Percentiles rank a stretch among this genome's conserved stretches.
Evolutionary conservation across 2,329 filamentous ascomycete genomes (phyloP).

Genomic region (Aspergillus clavatus): DNA sequence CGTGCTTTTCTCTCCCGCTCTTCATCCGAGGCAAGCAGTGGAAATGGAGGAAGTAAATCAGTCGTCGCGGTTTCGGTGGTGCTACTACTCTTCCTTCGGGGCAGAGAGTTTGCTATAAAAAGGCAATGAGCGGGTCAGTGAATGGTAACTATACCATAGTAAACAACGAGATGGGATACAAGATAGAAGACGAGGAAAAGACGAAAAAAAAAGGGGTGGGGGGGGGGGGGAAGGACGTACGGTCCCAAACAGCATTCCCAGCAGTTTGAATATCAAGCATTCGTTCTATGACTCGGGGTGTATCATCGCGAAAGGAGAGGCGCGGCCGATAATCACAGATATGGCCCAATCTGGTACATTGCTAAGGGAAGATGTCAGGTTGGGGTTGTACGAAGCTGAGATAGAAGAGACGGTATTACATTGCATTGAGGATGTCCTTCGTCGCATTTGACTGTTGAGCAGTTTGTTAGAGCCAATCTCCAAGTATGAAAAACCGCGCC

Average conservation of each 20-base stretch:
- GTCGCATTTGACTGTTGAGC: slow-evolving; percentile 50
- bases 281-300: slow-evolving; percentile 47
- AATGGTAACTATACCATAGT: slow-evolving; percentile 5
- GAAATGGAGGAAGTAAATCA: slow-evolving; percentile 53
- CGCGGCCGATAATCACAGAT: slow-evolving; percentile 55
- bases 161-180: slow-evolving; percentile 3
- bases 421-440: slow-evolving; percentile 52
- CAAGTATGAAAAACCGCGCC: not conserved
- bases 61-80: slow-evolving; percentile 28
- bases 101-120: slow-evolving; percentile 26
- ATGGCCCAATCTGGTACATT: slow-evolving; percentile 53
- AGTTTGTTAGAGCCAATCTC: not conserved
- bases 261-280: slow-evolving; percentile 49
- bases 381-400: not conserved
- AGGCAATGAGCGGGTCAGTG: slow-evolving; percentile 13
- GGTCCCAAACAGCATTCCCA: slow-evolving; percentile 54
- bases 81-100: slow-evolving; percentile 21
- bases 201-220: no score
- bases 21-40: slow-evolving; percentile 51
- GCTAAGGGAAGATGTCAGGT: slow-evolving; percentile 29
- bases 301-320: slow-evolving; percentile 52
- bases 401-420: slow-evolving; percentile 36
- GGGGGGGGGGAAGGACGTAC: no score
- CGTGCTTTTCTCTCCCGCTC: slow-evolving; percentile 56
- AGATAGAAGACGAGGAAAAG: no score